Conservation (phyloP, 345 rosid species). For the Mercurialis annua region DNA sequence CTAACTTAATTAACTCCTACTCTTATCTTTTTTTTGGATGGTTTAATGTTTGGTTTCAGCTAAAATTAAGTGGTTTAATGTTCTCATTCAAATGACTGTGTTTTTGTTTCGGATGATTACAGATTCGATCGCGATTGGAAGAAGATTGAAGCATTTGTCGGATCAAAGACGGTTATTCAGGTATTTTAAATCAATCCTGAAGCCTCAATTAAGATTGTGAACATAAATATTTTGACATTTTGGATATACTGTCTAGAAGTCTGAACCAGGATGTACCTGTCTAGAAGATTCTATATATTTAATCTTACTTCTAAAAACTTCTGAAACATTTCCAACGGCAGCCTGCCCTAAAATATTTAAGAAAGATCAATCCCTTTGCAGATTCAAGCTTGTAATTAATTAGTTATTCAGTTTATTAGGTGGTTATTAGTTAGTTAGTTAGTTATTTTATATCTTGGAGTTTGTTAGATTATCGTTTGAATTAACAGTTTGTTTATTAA, state of each 20-base stretch:
- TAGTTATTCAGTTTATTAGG: no score
- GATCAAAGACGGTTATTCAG: slow-evolving; percentile 93
- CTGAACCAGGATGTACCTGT: background rate
- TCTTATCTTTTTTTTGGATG: background rate
- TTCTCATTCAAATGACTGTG: background rate
- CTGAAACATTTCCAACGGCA: no score
- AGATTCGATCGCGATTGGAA: slow-evolving; percentile 99
- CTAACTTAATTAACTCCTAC: slow-evolving; percentile 26
- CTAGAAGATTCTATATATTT: background rate
- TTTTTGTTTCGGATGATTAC: slow-evolving; percentile 12
- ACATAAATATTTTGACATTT: background rate
- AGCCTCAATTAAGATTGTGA: background rate
- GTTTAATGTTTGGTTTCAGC: background rate
- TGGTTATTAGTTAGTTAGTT: no score
- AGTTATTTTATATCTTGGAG: no score
- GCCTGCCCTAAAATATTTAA: no score
- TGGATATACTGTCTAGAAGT: background rate
- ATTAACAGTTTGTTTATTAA: no score
- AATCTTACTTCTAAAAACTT: no score
- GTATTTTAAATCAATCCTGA: slow-evolving; percentile 27
- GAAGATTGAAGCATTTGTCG: slow-evolving; percentile 95
- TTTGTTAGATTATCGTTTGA: no score
- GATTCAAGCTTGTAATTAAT: no score
- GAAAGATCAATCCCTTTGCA: no score
- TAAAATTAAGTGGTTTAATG: background rate